Base-by-base conservation (phyloP, 2,329 filamentous ascomycete genomes). In the Acrodontium crateriforme region DNA sequence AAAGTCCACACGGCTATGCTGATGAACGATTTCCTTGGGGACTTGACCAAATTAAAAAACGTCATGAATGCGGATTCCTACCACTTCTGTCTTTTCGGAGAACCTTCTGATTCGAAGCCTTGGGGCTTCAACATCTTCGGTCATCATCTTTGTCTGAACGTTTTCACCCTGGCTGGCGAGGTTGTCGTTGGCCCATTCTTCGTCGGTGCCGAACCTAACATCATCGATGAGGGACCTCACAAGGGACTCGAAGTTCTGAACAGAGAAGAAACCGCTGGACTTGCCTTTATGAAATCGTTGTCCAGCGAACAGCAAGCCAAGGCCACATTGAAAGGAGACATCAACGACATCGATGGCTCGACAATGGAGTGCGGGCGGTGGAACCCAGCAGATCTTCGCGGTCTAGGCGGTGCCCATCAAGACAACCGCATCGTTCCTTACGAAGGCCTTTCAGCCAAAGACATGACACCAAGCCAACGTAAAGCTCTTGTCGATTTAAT, bases 371-470 rank as follows among this genome's bases (percentile, higher is more conserved):
- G 54, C 19, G 74, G 71, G 4, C 64, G 78, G 6, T 85, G 78
- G 78, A 84, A 84, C 50, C 74, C 74, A 39, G 78, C 82, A 43
- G 80, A 85, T 50, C 76, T 84, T 55, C 65, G 78, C 6, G 78
- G 84, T 42, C 50, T 83, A 4, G 80, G 78, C 45, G 79, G 80
- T 20, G 79, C 79, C 0, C 80, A 78, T 46, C 69, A 77, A 13
- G 79, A 85, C 42, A 87, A 85, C 50, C 65, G 78, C 10, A 52
- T 78, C 9, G 74, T 85, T 1, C 78, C 79, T 76, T 42, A 36
- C 30, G 73, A 83, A 52, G 79, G 79, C 0, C 52, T 80, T 4
- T 42, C 60, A 0, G 72, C 73, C 0, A 59, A 61, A 0, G 51
- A 62, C 0, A 53, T 80, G 26, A 47, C 49, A 0, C 3, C 47